These are phyloP conservation scores for Sarocladium kiliense DNA, from an alignment of 2,329 filamentous ascomycete genomes.

Conservation along the genomic window DNA sequence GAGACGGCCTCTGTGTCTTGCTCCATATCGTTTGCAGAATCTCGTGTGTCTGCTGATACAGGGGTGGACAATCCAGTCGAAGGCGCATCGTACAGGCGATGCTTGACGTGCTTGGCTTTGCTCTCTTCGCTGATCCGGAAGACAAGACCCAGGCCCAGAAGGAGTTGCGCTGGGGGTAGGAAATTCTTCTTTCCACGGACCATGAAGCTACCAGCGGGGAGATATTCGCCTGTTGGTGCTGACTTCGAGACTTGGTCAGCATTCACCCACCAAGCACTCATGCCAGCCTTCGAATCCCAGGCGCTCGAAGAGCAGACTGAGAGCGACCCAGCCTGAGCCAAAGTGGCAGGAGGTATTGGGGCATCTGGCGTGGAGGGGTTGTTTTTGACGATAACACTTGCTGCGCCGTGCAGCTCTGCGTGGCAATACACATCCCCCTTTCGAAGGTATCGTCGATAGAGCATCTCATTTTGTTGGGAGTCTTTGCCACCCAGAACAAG, in stretches of 20 bases:
- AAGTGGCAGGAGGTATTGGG: slow-evolving; percentile 83
- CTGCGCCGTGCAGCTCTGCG: slow-evolving; percentile 79
- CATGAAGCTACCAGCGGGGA: slow-evolving; percentile 73
- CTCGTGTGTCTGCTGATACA: neutral
- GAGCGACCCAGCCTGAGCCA: slow-evolving; percentile 83
- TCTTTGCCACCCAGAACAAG: slow-evolving; percentile 87
- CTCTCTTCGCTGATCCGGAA: slow-evolving; percentile 89
- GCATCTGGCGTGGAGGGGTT: slow-evolving; percentile 70
- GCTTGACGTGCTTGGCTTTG: slow-evolving; percentile 72
- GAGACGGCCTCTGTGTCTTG: slow-evolving; percentile 15
- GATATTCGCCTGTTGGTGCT: slow-evolving; percentile 70
- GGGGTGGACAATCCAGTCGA: neutral
- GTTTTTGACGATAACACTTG: slow-evolving; percentile 88
- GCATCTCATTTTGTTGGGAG: slow-evolving; percentile 79
- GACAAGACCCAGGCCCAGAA: slow-evolving; percentile 82
- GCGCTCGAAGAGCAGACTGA: slow-evolving; percentile 81
- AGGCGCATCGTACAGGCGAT: slow-evolving; percentile 34
- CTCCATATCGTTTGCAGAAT: neutral
- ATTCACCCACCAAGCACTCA: slow-evolving; percentile 95
- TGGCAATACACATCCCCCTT: slow-evolving; percentile 92
- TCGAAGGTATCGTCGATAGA: slow-evolving; percentile 82
- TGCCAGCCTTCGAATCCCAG: slow-evolving; percentile 94
- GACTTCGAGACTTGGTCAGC: slow-evolving; percentile 88
- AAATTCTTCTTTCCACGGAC: slow-evolving; percentile 87
- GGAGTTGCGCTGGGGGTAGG: slow-evolving; percentile 77